Base-by-base conservation (phyloP, 306 rosid genomes). In the Lathyrus aphaca region DNA sequence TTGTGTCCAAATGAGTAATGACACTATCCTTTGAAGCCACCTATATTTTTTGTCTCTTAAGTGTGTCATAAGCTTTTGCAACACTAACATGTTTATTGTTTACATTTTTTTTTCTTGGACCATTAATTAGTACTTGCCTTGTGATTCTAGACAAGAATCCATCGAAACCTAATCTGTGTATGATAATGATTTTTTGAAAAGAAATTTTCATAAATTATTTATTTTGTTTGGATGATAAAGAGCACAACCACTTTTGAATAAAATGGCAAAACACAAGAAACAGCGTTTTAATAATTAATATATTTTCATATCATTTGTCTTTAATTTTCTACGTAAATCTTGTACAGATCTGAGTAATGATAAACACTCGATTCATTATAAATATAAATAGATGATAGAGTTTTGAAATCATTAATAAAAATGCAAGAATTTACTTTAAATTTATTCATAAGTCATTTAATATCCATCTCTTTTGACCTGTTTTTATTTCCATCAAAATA, bases 1-100 rank as follows among this genome's bases (percentile, higher is more conserved):
- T 64, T 53, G 39, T 44, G 48, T 68, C 79, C 71, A 35, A 68
- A 68, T 68, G 17, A 68, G 72, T 44, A 60, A 73, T 79, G 37
- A 78, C 71, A 73, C 6, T 71, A 51, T 50, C 60, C 15, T 53
- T 53, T 53, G 15, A 10, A 0, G 74, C 74, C 65, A 73, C 62
- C 79, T 37, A 51, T 66, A 14, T 66, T 61, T 51, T 61, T 19
- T 38, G 45, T 61, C 46, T 37, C 66, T 18, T 62, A 37, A 17
- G 30, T 61, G 48, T 61, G 66, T 9, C 27, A 37, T 17, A 17
- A 14, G n/a, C 17, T 18, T 60, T 37, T 14, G 56, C 66, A 37
- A 37, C 45, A 37, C 1, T 43, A 45, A 51, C 40, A 57, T 14
- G 42, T 43, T 53, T 13, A 2, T 1, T 23, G 14, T 40, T 46